phyloP scores from a whole-genome alignment of 768 basidiomycete genomes.

The Calocybe cyanea region DNA sequence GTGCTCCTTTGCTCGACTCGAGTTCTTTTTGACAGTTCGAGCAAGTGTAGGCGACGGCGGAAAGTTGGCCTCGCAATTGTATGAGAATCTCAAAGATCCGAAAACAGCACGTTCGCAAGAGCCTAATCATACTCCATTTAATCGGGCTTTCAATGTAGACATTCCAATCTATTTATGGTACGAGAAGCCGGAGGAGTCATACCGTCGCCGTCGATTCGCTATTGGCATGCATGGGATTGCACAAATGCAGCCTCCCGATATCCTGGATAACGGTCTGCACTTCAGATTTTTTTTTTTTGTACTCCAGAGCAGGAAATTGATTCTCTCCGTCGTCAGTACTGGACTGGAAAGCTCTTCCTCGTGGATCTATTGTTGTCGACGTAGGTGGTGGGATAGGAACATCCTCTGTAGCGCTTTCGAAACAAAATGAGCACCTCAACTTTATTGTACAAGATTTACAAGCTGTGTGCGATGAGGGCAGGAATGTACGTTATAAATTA shows the following conservation, averaged over 20 bases:
- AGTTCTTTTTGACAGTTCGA: background rate
- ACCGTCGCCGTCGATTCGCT: conserved; percentile 6
- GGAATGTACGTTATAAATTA: background rate
- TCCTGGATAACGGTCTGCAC: conserved; percentile 6
- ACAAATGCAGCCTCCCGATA: conserved; percentile 6
- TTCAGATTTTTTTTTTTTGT: no score
- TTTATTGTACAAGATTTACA: background rate
- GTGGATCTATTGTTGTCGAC: background rate
- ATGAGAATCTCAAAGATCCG: conserved; percentile 23
- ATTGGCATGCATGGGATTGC: conserved; percentile 6
- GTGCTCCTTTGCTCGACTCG: background rate
- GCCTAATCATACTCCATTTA: conserved; percentile 13
- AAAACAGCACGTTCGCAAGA: conserved; percentile 17
- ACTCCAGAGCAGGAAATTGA: no score
- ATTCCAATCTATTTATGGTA: background rate
- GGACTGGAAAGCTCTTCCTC: background rate
- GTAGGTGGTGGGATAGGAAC: background rate
- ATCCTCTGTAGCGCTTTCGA: background rate
- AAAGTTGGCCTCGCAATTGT: conserved; percentile 22
- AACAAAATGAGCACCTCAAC: background rate
- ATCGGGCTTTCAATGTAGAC: conserved; percentile 1
- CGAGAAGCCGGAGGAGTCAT: conserved; percentile 1
- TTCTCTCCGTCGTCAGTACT: no score
- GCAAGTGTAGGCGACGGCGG: conserved; percentile 16
- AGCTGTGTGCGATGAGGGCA: background rate